Conservation (phyloP, 1,284 basidiomycete species). For the Cryptococcus floricola region DNA sequence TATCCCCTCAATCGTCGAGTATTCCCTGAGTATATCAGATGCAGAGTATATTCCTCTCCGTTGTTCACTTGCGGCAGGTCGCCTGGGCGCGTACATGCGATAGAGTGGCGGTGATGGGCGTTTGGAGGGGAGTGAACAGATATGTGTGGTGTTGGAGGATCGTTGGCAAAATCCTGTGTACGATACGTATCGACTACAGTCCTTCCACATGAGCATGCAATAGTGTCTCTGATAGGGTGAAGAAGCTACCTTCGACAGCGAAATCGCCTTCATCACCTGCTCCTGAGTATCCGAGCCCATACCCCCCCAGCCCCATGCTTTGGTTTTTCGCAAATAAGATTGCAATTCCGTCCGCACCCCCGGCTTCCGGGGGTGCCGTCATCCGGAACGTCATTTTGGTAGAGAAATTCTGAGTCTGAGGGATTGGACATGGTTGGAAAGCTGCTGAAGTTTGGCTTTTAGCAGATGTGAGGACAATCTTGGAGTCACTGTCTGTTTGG, state of each 20-base stretch:
- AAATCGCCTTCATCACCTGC: slow-evolving; percentile 35
- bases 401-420: slow-evolving; percentile 13
- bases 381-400: slow-evolving; percentile 28
- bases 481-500: not conserved
- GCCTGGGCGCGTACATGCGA: slow-evolving; percentile 27
- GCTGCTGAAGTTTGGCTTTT: slow-evolving; percentile 29
- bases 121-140: slow-evolving; percentile 41
- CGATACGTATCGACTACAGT: slow-evolving; percentile 24
- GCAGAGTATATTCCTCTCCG: slow-evolving; percentile 22
- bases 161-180: slow-evolving; percentile 30
- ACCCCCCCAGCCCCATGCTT: slow-evolving; percentile 33
- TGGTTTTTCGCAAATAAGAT: slow-evolving; percentile 19
- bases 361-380: slow-evolving; percentile 13
- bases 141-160: slow-evolving; percentile 43
- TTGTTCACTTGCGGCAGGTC: slow-evolving; percentile 31
- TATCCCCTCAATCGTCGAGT: slow-evolving; percentile 13
- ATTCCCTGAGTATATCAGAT: slow-evolving; percentile 19
- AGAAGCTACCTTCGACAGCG: slow-evolving; percentile 38
- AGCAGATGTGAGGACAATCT: slow-evolving; percentile 18
- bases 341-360: slow-evolving; percentile 41
- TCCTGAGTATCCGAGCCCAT: slow-evolving; percentile 40
- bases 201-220: not conserved
- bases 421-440: slow-evolving; percentile 14
- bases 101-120: slow-evolving; percentile 35
- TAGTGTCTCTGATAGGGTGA: not conserved